phyloP scores from a whole-genome alignment of 208 protist genomes.

The Acanthamoeba sp. region DNA sequence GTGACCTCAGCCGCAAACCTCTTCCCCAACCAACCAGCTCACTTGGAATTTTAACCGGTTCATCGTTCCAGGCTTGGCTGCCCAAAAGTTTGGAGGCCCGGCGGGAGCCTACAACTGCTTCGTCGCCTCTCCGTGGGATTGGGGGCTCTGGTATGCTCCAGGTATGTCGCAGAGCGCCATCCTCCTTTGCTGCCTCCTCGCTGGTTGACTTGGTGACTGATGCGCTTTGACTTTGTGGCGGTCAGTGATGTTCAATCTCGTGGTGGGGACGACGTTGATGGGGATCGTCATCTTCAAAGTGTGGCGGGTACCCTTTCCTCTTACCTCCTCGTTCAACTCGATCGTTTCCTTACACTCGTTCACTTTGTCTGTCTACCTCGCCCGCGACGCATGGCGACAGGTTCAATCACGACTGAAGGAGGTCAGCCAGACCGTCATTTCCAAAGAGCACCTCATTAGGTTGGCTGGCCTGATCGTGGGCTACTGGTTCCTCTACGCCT shows the following conservation, averaged over 20 bases:
- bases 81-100: background rate
- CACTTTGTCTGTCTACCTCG: too few relatives aligned
- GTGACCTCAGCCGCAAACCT: too few relatives aligned
- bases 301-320: background rate
- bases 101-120: background rate
- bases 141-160: conserved; percentile 39
- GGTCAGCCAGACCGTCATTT: conserved; percentile 47
- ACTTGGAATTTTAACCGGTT: too few relatives aligned
- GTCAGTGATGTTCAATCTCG: conserved; percentile 48
- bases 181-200: too few relatives aligned
- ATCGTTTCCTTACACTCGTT: too few relatives aligned
- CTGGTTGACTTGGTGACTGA: too few relatives aligned
- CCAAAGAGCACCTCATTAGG: conserved; percentile 27
- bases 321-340: too few relatives aligned
- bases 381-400: background rate
- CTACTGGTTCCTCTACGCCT: conserved; percentile 65
- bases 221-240: too few relatives aligned
- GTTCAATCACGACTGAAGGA: conserved; percentile 16
- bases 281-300: conserved; percentile 3
- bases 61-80: background rate
- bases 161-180: too few relatives aligned
- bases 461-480: background rate
- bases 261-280: conserved; percentile 50
- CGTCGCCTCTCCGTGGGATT: background rate
- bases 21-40: too few relatives aligned